Evolutionary conservation across 352 stramenopile species (phyloP).

Genomic region (Phytopythium sindhum): DNA sequence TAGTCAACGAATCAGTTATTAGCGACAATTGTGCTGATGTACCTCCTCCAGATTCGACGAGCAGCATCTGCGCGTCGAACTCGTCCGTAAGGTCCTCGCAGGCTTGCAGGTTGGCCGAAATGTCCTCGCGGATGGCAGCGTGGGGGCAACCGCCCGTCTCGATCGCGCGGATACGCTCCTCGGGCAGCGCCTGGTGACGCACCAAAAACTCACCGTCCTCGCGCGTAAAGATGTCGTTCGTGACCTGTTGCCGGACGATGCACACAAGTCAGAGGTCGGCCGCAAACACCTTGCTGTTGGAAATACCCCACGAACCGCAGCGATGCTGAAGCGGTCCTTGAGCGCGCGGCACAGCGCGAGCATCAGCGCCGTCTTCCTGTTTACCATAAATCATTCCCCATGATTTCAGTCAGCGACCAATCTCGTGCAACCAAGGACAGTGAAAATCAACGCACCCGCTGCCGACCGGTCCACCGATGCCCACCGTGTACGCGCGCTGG

Average conservation of each 20-base stretch:
- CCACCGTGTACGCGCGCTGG: constrained; percentile 92
- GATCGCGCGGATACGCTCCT: constrained; percentile 92
- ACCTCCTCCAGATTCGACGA: constrained; percentile 90
- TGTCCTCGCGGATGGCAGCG: constrained; percentile 96
- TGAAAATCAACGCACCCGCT: constrained; percentile 42
- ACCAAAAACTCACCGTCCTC: constrained; percentile 99
- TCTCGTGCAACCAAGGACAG: no score
- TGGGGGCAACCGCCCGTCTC: constrained; percentile 98
- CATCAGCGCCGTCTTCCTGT: constrained; percentile 95
- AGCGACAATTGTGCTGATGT: neutral
- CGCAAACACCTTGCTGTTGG: neutral
- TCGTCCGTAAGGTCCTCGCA: constrained; percentile 93
- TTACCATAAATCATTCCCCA: neutral
- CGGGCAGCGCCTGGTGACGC: constrained; percentile 87
- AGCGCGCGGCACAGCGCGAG: constrained; percentile 90
- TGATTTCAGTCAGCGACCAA: neutral
- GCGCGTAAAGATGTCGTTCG: constrained; percentile 99
- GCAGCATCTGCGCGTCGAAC: constrained; percentile 81
- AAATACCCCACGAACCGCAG: constrained; percentile 54
- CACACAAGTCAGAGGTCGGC: neutral
- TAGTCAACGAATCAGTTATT: neutral
- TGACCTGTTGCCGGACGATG: constrained; percentile 62
- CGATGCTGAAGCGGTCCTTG: constrained; percentile 77
- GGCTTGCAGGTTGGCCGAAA: constrained; percentile 95
- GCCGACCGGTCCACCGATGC: constrained; percentile 95